Evolutionary conservation across 305 asterid species (phyloP).

Genomic region (Nicotiana rustica): DNA sequence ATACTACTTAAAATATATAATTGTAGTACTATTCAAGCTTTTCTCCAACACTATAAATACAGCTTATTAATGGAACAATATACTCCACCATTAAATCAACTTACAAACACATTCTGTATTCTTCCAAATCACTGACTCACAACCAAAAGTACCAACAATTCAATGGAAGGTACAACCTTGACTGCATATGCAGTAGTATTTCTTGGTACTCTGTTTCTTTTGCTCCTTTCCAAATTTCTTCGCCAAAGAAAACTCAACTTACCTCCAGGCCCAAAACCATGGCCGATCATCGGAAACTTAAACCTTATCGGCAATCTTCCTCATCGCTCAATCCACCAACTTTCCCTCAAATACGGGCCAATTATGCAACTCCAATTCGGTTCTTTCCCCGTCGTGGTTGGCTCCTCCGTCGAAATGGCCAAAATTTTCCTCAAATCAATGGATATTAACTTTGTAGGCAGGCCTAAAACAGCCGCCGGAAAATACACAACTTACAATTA

Average conservation of each 20-base stretch:
- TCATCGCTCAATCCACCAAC: slow-evolving; percentile 67
- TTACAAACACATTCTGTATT: neutral
- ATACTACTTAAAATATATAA: too few species aligned
- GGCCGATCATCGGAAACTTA: slow-evolving; percentile 90
- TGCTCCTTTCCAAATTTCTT: slow-evolving; percentile 45
- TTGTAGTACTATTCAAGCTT: neutral
- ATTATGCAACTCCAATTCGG: slow-evolving; percentile 76
- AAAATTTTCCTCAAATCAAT: slow-evolving; percentile 66
- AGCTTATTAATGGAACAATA: neutral
- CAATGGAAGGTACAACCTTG: slow-evolving; percentile 50
- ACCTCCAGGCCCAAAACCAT: slow-evolving; percentile 90
- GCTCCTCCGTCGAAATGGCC: slow-evolving; percentile 79
- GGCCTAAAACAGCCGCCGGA: slow-evolving; percentile 87
- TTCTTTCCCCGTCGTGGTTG: slow-evolving; percentile 68
- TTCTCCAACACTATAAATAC: slow-evolving; percentile 13
- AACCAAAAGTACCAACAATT: neutral
- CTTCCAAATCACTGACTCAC: neutral
- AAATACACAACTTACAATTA: slow-evolving; percentile 79
- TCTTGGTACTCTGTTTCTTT: slow-evolving; percentile 40
- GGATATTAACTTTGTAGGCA: slow-evolving; percentile 66
- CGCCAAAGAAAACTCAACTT: slow-evolving; percentile 48
- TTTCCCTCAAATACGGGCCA: slow-evolving; percentile 75
- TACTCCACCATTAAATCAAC: neutral
- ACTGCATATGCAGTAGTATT: slow-evolving; percentile 36
- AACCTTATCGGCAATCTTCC: slow-evolving; percentile 83